These are phyloP conservation scores for Alternaria sp. DNA, from an alignment of 2,329 filamentous ascomycete genomes.

Conservation along the genomic window DNA sequence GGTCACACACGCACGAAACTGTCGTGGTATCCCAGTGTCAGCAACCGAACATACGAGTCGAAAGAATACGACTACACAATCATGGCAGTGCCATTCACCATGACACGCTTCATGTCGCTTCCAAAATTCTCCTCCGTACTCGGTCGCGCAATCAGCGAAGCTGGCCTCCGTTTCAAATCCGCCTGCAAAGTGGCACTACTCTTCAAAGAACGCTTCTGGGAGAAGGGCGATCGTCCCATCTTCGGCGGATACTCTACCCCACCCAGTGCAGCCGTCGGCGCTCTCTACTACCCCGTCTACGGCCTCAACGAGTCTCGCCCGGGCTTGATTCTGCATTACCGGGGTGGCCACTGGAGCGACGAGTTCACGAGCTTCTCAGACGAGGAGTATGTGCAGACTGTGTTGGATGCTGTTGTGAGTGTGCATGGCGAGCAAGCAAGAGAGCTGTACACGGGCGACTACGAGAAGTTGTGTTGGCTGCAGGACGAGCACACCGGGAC, in stretches of 20 bases:
- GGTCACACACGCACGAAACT: not conserved
- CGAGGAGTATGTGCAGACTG: not conserved
- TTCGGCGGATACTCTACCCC: not conserved
- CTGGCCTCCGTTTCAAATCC: not conserved
- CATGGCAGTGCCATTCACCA: constrained; percentile 1
- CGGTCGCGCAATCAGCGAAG: not conserved
- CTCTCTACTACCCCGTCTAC: not conserved
- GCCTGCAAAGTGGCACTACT: not conserved
- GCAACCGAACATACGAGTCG: not conserved
- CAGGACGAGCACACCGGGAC: not conserved
- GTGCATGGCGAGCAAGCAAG: not conserved
- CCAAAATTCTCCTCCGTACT: constrained; percentile 2
- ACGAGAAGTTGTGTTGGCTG: not conserved
- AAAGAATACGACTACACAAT: constrained; percentile 3
- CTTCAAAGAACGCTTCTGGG: not conserved
- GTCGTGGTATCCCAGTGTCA: not conserved
- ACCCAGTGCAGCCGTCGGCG: not conserved
- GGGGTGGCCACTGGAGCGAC: not conserved
- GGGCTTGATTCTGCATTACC: not conserved
- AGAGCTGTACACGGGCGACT: not conserved
- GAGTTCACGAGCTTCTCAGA: not conserved
- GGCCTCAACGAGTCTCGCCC: not conserved
- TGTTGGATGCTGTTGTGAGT: not conserved
- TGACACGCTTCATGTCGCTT: constrained; percentile 5
- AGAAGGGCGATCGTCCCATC: not conserved